Evolutionary conservation across 441 rosid genomes (phyloP).

Genomic region (Adansonia rubrostipa): DNA sequence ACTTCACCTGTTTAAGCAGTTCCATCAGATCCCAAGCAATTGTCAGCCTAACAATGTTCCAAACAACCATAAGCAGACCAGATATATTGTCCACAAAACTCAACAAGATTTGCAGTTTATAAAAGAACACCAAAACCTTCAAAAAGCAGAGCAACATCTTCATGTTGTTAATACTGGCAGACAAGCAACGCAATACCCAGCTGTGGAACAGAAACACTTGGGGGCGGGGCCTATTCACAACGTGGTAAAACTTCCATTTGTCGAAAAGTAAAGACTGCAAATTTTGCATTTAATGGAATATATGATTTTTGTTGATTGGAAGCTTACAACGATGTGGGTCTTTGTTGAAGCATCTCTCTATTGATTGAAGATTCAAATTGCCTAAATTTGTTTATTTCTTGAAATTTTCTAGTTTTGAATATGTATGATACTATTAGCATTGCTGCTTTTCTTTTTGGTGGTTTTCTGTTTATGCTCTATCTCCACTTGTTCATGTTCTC

Average conservation of each 20-base stretch:
- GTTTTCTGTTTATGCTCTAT: neutral
- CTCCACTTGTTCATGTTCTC: neutral
- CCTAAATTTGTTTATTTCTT: neutral
- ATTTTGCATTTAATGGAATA: neutral
- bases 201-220: conserved; percentile 29
- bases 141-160: conserved; percentile 35
- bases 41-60: conserved; percentile 32
- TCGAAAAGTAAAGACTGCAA: neutral
- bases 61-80: conserved; percentile 32
- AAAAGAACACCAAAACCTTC: conserved; percentile 32
- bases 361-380: neutral
- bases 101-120: conserved; percentile 32
- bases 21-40: conserved; percentile 37
- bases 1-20: conserved; percentile 43
- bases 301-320: neutral
- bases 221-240: conserved; percentile 42
- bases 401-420: neutral
- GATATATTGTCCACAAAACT: conserved; percentile 32
- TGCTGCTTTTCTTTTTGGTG: neutral
- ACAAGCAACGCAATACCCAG: conserved; percentile 22
- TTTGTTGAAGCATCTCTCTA: neutral
- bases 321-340: neutral
- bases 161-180: conserved; percentile 33
- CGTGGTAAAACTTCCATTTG: conserved; percentile 38
- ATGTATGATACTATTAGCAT: neutral